phyloP scores from a whole-genome alignment of 1,284 basidiomycete genomes.

The Puccinia novopanici region DNA sequence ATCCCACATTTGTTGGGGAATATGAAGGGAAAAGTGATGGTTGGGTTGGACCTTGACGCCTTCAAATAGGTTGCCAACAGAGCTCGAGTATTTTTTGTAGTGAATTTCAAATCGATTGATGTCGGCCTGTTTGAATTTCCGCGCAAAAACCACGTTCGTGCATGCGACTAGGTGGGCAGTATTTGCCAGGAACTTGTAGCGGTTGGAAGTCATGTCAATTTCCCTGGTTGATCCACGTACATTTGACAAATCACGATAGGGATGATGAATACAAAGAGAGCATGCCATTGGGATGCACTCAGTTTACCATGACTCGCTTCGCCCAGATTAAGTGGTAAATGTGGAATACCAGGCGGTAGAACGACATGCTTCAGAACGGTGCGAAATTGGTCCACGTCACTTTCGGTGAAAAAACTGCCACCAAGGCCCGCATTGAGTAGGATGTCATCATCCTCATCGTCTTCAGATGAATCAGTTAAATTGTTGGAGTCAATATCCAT shows the following conservation, averaged over 20 bases:
- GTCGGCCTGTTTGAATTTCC: constrained; percentile 37
- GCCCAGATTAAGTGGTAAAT: constrained; percentile 22
- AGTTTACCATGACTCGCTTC: constrained; percentile 34
- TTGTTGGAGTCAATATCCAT: not conserved
- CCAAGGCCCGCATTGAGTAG: not conserved
- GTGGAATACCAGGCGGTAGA: constrained; percentile 23
- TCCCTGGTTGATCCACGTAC: no score
- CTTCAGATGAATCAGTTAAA: no score
- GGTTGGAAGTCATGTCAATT: constrained; percentile 29
- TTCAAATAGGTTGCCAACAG: not conserved
- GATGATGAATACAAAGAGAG: constrained; percentile 22
- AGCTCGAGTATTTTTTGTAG: constrained; percentile 19
- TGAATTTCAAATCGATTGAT: no score
- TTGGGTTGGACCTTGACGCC: constrained; percentile 27
- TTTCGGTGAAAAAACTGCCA: constrained; percentile 16
- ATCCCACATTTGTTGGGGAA: constrained; percentile 18
- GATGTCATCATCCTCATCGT: constrained; percentile 25
- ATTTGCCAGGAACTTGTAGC: constrained; percentile 15
- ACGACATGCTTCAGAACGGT: not conserved
- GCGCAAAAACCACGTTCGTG: constrained; percentile 24
- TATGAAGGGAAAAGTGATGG: constrained; percentile 36
- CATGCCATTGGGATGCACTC: constrained; percentile 28
- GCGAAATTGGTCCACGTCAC: constrained; percentile 15
- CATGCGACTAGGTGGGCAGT: constrained; percentile 1
- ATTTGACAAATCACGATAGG: constrained; percentile 36